Evolutionary conservation across 1,284 basidiomycete species (phyloP).

Genomic region (Tilletia walkeri): DNA sequence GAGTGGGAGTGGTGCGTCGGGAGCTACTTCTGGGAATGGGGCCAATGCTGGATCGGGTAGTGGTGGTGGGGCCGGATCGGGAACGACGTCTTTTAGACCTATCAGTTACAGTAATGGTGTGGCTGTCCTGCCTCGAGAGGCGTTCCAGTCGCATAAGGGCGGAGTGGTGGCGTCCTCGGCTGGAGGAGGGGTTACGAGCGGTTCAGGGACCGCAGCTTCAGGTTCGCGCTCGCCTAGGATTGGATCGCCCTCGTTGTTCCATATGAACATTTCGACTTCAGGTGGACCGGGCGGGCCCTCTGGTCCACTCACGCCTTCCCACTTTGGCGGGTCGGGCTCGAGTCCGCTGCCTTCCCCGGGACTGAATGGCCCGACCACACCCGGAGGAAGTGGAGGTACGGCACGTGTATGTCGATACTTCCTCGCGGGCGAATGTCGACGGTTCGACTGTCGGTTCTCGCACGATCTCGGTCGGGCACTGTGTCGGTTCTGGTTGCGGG

Average conservation of each 20-base stretch:
- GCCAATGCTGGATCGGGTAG: background rate
- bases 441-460: slow-evolving; percentile 89
- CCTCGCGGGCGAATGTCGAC: slow-evolving; percentile 88
- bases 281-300: background rate
- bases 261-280: background rate
- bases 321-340: background rate
- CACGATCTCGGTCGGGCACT: slow-evolving; percentile 65
- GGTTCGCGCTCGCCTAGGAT: background rate
- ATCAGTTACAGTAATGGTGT: slow-evolving; percentile 18
- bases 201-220: background rate
- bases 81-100: background rate
- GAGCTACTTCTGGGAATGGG: background rate
- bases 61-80: background rate
- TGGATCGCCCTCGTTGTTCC: background rate
- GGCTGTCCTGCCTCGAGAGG: slow-evolving; percentile 19
- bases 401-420: slow-evolving; percentile 84
- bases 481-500: slow-evolving; percentile 95
- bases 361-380: slow-evolving; percentile 3
- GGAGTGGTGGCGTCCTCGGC: background rate
- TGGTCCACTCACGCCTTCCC: slow-evolving; percentile 7
- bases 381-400: slow-evolving; percentile 19
- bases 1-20: background rate
- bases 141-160: slow-evolving; percentile 19
- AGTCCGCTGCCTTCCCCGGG: slow-evolving; percentile 5
- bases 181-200: background rate